These are phyloP conservation scores for Starmerella bacillaris DNA, from an alignment of 805 yeast genomes.

Conservation along the genomic window DNA sequence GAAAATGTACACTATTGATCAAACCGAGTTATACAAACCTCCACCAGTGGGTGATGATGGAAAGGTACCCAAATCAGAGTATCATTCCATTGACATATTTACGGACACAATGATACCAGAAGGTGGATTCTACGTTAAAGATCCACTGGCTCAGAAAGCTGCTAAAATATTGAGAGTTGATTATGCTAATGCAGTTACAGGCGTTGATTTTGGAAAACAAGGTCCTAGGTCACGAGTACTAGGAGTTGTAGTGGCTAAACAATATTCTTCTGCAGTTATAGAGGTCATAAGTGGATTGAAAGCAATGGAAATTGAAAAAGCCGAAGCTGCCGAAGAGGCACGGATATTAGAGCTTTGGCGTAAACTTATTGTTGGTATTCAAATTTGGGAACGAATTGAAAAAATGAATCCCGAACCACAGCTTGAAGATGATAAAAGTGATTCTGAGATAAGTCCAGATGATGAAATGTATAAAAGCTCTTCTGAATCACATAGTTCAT, in stretches of 20 bases:
- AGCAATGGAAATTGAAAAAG: slow-evolving; percentile 32
- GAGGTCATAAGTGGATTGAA: slow-evolving; percentile 33
- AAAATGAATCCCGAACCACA: slow-evolving; percentile 13
- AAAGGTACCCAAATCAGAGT: slow-evolving; percentile 52
- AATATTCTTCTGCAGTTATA: slow-evolving; percentile 41
- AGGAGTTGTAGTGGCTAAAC: slow-evolving; percentile 58
- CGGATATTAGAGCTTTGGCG: slow-evolving; percentile 24
- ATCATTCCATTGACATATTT: slow-evolving; percentile 70
- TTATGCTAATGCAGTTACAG: slow-evolving; percentile 72
- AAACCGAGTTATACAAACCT: slow-evolving; percentile 56
- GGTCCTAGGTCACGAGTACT: slow-evolving; percentile 39
- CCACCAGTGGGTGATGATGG: slow-evolving; percentile 45
- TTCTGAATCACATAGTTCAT: slow-evolving; percentile 4
- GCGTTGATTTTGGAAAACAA: slow-evolving; percentile 47
- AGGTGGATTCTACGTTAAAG: slow-evolving; percentile 48
- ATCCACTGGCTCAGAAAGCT: slow-evolving; percentile 41
- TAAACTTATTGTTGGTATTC: slow-evolving; percentile 21
- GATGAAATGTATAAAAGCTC: background rate
- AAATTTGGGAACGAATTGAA: slow-evolving; percentile 18
- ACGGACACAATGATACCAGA: slow-evolving; percentile 64
- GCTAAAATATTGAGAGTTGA: slow-evolving; percentile 55
- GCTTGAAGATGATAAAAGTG: background rate
- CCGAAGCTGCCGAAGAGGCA: slow-evolving; percentile 26
- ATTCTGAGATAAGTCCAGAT: background rate
- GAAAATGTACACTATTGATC: slow-evolving; percentile 51